Evolutionary conservation across 495 filamentous ascomycete genomes (phyloP).

Genomic region (Neurospora sp.): DNA sequence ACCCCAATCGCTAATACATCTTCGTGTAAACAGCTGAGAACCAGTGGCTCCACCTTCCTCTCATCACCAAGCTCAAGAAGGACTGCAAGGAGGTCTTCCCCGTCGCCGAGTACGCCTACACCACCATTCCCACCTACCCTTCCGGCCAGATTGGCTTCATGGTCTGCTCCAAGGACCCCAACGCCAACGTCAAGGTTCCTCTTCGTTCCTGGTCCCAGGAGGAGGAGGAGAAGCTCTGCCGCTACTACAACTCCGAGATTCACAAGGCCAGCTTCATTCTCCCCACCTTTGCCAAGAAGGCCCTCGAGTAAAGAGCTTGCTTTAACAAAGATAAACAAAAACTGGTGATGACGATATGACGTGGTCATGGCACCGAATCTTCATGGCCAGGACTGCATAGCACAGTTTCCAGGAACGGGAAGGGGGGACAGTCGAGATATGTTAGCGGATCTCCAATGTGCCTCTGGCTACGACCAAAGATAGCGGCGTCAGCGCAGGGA

Average conservation of each 20-base stretch:
- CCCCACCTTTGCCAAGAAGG: slow-evolving; percentile 82
- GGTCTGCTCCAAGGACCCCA: slow-evolving; percentile 93
- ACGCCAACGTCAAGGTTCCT: slow-evolving; percentile 71
- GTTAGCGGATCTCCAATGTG: not conserved
- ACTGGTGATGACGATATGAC: not conserved
- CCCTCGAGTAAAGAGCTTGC: slow-evolving; percentile 40
- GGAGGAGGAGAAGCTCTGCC: slow-evolving; percentile 84
- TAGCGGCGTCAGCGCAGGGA: not conserved
- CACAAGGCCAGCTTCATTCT: slow-evolving; percentile 90
- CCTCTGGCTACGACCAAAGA: not conserved
- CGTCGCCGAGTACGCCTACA: slow-evolving; percentile 95
- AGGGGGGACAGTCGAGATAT: not conserved
- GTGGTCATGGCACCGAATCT: not conserved
- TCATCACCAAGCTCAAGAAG: slow-evolving; percentile 89
- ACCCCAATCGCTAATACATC: slow-evolving; percentile 18
- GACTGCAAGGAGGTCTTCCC: slow-evolving; percentile 96
- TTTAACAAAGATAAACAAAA: not conserved
- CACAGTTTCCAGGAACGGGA: not conserved
- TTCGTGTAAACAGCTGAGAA: slow-evolving; percentile 66
- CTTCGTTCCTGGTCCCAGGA: slow-evolving; percentile 67
- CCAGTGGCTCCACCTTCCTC: slow-evolving; percentile 92
- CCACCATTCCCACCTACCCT: slow-evolving; percentile 98
- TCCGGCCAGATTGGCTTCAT: slow-evolving; percentile 99
- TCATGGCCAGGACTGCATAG: not conserved
- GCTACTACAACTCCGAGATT: slow-evolving; percentile 93